A percentile compares a stretch with the other conserved stretches of the same genome.
phyloP scores from a whole-genome alignment of 1,284 basidiomycete genomes.

The Grifola frondosa region DNA sequence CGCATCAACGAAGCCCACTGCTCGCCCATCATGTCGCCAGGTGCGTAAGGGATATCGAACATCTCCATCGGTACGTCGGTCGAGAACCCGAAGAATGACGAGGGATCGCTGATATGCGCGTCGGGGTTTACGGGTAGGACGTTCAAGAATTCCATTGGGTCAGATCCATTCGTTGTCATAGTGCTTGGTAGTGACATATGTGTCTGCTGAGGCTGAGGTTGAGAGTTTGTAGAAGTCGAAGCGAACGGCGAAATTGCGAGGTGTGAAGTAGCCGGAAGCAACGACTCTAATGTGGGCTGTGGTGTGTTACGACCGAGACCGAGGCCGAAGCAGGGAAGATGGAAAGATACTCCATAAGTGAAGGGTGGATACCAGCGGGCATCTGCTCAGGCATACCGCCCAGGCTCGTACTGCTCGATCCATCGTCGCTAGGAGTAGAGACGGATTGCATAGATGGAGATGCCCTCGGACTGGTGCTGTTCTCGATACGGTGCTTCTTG shows the following conservation, averaged over 20 bases:
- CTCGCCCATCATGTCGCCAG: slow-evolving; percentile 26
- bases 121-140: slow-evolving; percentile 7
- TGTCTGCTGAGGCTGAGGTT: neutral
- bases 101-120: slow-evolving; percentile 8
- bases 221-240: slow-evolving; percentile 2
- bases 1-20: slow-evolving; percentile 34
- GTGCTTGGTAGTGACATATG: neutral
- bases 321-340: slow-evolving; percentile 36
- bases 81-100: slow-evolving; percentile 7
- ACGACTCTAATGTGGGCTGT: slow-evolving; percentile 11
- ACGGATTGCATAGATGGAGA: slow-evolving; percentile 15
- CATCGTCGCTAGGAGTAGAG: slow-evolving; percentile 27
- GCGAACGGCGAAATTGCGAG: slow-evolving; percentile 2
- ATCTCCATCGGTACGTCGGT: slow-evolving; percentile 10
- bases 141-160: slow-evolving; percentile 13
- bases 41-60: slow-evolving; percentile 13
- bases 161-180: neutral
- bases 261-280: slow-evolving; percentile 1
- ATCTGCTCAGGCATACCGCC: slow-evolving; percentile 25
- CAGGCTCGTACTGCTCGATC: too few species aligned
- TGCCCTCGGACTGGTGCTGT: slow-evolving; percentile 7
- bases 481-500: slow-evolving; percentile 8
- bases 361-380: slow-evolving; percentile 62
- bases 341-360: slow-evolving; percentile 45
- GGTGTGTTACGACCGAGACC: slow-evolving; percentile 27